Evolutionary conservation across 495 filamentous ascomycete genomes (phyloP).

Genomic region (Annulohypoxylon bovei): DNA sequence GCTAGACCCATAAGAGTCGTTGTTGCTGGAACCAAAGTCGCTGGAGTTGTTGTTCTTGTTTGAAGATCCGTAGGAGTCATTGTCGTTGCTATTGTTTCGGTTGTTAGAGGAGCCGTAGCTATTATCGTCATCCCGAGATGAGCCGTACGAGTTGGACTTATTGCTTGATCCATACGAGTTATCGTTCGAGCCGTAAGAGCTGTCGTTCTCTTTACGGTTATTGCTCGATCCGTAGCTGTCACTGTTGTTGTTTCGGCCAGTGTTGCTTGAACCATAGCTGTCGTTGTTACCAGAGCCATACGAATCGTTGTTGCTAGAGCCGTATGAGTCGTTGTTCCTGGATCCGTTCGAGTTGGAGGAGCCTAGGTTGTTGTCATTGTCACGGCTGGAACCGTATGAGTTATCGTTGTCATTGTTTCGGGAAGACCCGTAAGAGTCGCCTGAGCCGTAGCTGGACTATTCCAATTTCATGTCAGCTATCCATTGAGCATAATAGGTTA

Average conservation of each 20-base stretch:
- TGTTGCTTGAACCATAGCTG: slow-evolving; percentile 29
- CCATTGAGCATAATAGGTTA: neutral
- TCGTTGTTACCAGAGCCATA: slow-evolving; percentile 24
- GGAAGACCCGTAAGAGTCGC: slow-evolving; percentile 22
- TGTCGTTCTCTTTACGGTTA: slow-evolving; percentile 2
- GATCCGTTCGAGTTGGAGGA: neutral
- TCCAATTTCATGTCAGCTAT: slow-evolving; percentile 23
- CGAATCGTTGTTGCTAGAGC: neutral
- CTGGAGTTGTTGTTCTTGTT: neutral
- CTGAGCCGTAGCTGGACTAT: slow-evolving; percentile 26
- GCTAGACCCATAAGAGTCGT: slow-evolving; percentile 27
- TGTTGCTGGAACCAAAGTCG: slow-evolving; percentile 4
- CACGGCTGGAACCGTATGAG: slow-evolving; percentile 40
- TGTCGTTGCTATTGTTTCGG: slow-evolving; percentile 15
- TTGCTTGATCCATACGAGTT: slow-evolving; percentile 35
- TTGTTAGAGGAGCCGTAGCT: slow-evolving; percentile 23
- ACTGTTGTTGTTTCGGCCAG: slow-evolving; percentile 14
- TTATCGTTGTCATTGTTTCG: slow-evolving; percentile 21
- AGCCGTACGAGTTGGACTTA: slow-evolving; percentile 3
- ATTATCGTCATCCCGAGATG: neutral
- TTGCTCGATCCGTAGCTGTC: slow-evolving; percentile 40
- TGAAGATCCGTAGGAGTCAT: neutral
- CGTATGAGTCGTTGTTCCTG: neutral
- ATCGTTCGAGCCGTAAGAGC: slow-evolving; percentile 19
- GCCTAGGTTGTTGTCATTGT: slow-evolving; percentile 52